These are phyloP conservation scores for Pterula multifida DNA, from an alignment of 1,284 basidiomycete genomes.

Conservation along the genomic window DNA sequence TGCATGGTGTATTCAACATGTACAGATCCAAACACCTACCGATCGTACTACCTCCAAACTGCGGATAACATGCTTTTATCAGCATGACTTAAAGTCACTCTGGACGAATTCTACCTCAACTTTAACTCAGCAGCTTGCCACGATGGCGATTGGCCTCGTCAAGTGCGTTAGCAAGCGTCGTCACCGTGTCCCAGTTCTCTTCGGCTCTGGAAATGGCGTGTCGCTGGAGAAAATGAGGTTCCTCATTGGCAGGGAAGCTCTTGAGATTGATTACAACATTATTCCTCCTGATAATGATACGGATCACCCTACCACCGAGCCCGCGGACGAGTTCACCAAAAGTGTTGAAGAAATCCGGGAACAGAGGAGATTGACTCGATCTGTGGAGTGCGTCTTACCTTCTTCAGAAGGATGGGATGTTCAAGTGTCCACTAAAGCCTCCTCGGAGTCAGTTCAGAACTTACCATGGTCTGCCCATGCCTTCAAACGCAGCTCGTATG, in stretches of 20 bases:
- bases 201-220: slow-evolving; percentile 75
- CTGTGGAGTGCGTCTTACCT: slow-evolving; percentile 74
- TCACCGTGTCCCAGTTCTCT: slow-evolving; percentile 61
- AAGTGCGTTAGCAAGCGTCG: slow-evolving; percentile 69
- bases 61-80: slow-evolving; percentile 88
- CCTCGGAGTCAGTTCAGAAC: slow-evolving; percentile 56
- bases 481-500: slow-evolving; percentile 30
- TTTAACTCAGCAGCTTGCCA: slow-evolving; percentile 63
- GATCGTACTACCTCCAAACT: slow-evolving; percentile 20
- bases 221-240: slow-evolving; percentile 69
- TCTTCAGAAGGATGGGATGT: slow-evolving; percentile 86
- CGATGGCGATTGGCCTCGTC: slow-evolving; percentile 71
- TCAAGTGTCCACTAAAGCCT: slow-evolving; percentile 58
- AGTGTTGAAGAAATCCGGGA: slow-evolving; percentile 50
- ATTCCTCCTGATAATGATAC: slow-evolving; percentile 61
- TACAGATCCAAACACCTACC: slow-evolving; percentile 18
- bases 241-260: slow-evolving; percentile 70
- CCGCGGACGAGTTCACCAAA: slow-evolving; percentile 35
- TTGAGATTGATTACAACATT: slow-evolving; percentile 80
- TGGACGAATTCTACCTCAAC: slow-evolving; percentile 64
- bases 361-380: slow-evolving; percentile 54
- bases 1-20: slow-evolving; percentile 83
- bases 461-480: slow-evolving; percentile 71
- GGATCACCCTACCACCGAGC: slow-evolving; percentile 21
- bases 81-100: slow-evolving; percentile 85